Conservation (phyloP, 257 asterid genomes). For the Gentiana macrophylla region DNA sequence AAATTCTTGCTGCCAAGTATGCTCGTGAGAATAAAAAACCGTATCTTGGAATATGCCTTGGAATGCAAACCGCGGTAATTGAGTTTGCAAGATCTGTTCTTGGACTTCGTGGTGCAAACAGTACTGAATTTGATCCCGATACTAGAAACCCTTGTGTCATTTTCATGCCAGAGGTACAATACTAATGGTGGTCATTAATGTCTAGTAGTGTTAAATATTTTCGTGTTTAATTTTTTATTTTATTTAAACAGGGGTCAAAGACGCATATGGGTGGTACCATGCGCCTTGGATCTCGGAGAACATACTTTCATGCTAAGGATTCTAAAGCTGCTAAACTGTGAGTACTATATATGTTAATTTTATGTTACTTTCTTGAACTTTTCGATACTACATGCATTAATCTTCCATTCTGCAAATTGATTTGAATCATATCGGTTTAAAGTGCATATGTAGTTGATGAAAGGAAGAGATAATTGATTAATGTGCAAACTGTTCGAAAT, state of each 20-base stretch:
- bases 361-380: too few relatives aligned
- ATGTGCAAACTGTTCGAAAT: too few relatives aligned
- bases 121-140: slow-evolving; percentile 28
- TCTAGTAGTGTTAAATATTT: background rate
- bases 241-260: slow-evolving; percentile 29
- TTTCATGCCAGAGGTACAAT: slow-evolving; percentile 40
- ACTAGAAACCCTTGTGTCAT: slow-evolving; percentile 37
- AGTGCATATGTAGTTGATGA: too few relatives aligned
- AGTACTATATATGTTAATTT: slow-evolving; percentile 8
- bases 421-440: too few relatives aligned
- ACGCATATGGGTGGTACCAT: slow-evolving; percentile 47
- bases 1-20: slow-evolving; percentile 34
- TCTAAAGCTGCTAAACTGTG: slow-evolving; percentile 31
- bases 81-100: slow-evolving; percentile 30
- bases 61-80: slow-evolving; percentile 37
- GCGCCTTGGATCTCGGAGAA: slow-evolving; percentile 44
- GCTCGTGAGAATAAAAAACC: slow-evolving; percentile 35
- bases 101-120: slow-evolving; percentile 27
- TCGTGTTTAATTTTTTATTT: background rate
- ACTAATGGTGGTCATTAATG: background rate
- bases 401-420: too few relatives aligned
- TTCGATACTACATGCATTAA: too few relatives aligned
- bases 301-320: slow-evolving; percentile 28
- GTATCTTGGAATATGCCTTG: slow-evolving; percentile 34
- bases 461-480: too few relatives aligned